Evolutionary conservation across 805 yeast species (phyloP).

Genomic region (Yarrowia hollandica): DNA sequence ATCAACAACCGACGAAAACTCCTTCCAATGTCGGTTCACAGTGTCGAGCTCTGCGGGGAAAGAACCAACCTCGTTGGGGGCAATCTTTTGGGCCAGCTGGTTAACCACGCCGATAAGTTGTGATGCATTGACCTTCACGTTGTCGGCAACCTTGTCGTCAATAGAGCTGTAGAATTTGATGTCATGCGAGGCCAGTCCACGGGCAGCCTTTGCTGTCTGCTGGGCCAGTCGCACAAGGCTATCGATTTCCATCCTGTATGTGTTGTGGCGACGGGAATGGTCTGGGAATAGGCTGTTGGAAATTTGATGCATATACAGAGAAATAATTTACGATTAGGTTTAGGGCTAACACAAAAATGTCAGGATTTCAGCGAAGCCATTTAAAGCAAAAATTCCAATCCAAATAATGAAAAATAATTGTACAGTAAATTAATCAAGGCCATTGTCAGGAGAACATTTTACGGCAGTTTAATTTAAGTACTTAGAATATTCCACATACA

Average conservation of each 20-base stretch:
- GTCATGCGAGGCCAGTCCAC: conserved; percentile 75
- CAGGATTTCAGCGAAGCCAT: too few relatives aligned
- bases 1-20: conserved; percentile 64
- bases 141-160: conserved; percentile 49
- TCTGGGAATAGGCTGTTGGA: background rate
- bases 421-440: too few relatives aligned
- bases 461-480: too few relatives aligned
- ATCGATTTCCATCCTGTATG: conserved; percentile 23
- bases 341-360: conserved; percentile 6
- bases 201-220: conserved; percentile 59
- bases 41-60: conserved; percentile 48
- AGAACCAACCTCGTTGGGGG: conserved; percentile 38
- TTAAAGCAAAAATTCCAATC: too few relatives aligned
- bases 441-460: too few relatives aligned
- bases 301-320: conserved; percentile 17
- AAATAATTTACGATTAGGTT: conserved; percentile 29
- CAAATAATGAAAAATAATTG: too few relatives aligned
- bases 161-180: conserved; percentile 69
- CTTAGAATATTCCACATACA: too few relatives aligned
- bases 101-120: conserved; percentile 39
- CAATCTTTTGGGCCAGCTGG: conserved; percentile 34
- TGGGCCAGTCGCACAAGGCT: conserved; percentile 25
- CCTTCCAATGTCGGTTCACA: conserved; percentile 52
- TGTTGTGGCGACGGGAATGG: conserved; percentile 1
- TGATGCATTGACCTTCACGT: conserved; percentile 44